Evolutionary conservation across 1,139 yeast genomes (phyloP), one percentile per base, ranked within the genome.

Genomic region (Spathaspora sp.): DNA sequence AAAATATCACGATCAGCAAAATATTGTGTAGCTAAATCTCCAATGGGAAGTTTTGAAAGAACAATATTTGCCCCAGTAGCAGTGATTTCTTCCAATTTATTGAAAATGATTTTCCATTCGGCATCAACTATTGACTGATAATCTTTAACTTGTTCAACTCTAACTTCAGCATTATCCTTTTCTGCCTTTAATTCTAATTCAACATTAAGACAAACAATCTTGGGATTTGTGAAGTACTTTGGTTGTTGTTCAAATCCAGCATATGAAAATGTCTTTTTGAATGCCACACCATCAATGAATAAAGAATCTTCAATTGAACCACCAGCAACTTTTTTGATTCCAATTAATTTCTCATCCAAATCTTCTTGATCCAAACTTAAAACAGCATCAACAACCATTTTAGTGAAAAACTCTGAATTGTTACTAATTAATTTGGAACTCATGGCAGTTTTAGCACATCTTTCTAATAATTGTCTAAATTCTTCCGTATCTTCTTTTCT

Each of bases 181-280:
- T 93, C 99, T 1, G 99, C 98, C 72, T 93, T 93, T 62, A 93
- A 81, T 71, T 93, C 99, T 55, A 93, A 77, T 66, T 93, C 99
- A 36, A 95, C 93, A 63, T 95, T 93, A 60, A 93, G 76, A 57
- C 85, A 83, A 48, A 93, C 73, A 55, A 95, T 84, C 66, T 86
- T 89, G 42, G 99, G 97, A 64, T 88, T 74, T 13, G 61, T 60
- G 63, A 95, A 89, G 47, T 68, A 72, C 68, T 93, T 93, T 43
- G 99, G 99, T 68, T 95, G 99, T 72, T 93, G 99, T 68, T 93
- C 99, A 66, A 93, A 93, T 9, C 98, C 98, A 44, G 98, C 98
- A 60, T 93, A 93, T 31, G 97, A 86, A 60, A 93, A 93, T 0
- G 99, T 91, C 72, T 93, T 93, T 61, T 93, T 90, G 71, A 93